phyloP scores from a whole-genome alignment of 495 filamentous ascomycete species.

The Diplogelasinospora grovesii region DNA sequence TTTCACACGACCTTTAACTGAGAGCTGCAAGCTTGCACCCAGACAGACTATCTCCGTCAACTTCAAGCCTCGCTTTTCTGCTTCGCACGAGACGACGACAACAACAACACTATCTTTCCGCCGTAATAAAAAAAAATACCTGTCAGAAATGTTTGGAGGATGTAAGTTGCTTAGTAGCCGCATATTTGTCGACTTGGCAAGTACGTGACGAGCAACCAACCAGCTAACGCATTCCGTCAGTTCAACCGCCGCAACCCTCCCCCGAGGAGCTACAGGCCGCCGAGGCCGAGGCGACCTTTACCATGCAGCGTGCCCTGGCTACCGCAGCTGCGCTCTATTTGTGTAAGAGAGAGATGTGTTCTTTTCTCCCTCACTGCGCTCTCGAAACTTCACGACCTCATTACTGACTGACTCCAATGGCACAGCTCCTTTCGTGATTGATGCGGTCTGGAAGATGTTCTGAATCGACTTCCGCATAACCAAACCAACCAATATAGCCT shows the following conservation, averaged over 20 bases:
- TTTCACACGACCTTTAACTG: too few relatives aligned
- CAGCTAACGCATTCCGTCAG: conserved; percentile 12
- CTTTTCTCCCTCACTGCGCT: conserved; percentile 1
- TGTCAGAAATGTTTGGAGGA: conserved; percentile 43
- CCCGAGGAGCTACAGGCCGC: conserved; percentile 52
- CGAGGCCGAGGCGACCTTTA: conserved; percentile 64
- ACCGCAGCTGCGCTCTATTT: conserved; percentile 69
- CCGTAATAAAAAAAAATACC: conserved; percentile 1
- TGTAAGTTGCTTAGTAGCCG: conserved; percentile 32
- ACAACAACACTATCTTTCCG: neutral
- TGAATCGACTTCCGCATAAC: conserved; percentile 33
- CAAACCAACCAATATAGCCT: neutral
- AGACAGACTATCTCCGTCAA: too few relatives aligned
- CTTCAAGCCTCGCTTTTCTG: neutral
- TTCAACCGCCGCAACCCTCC: conserved; percentile 44
- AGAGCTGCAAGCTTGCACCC: too few relatives aligned
- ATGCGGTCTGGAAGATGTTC: conserved; percentile 67
- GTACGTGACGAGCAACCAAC: conserved; percentile 28
- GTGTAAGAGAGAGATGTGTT: too few relatives aligned
- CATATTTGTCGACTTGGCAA: neutral
- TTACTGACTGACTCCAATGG: neutral
- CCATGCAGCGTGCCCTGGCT: conserved; percentile 55
- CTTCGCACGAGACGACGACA: neutral
- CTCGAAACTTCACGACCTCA: neutral
- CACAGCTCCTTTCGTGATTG: conserved; percentile 77